Base-by-base conservation (phyloP, 768 basidiomycete species). In the Xanthoconium stramineum region DNA sequence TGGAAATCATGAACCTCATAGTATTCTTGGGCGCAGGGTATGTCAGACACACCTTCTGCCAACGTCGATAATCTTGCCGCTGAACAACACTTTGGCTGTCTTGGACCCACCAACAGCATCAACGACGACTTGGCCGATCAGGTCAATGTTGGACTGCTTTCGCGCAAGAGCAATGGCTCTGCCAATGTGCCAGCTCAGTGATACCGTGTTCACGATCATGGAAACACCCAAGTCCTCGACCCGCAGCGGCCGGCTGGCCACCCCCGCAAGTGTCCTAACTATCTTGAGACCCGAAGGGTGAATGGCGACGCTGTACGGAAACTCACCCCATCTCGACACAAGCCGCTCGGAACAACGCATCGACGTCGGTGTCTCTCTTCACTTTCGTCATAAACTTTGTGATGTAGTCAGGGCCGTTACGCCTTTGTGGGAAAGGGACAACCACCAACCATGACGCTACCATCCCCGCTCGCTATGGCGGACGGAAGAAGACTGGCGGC, bases 111-210 rank as follows among this genome's bases (percentile, higher is more conserved):
- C 74, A 17, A 76, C 72, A 11, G 74, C 62, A n/a, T 70, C 67
- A 30, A 75, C 72, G 50, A 75, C 56, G 45, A 69, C 67, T 13
- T 65, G 62, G 1, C 73, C 74, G 7, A 76, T 71, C 47, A 64
- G 63, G 53, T 73, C 73, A 43, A 81, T 67, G 53, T 75, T 71
- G 48, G 75, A 81, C 47, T 70, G 72, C 67, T 78, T 78, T 45
- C 81, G 74, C 54, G 80, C 78, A 5, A 79, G 74, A 7, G 79
- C 76, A 15, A 86, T 76, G 0, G 83, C 83, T 32, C 82, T 74
- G 10, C 86, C 86, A 20, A 87, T 77, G 45, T 81, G 71, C 85
- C 86, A 87, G 10, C 81, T 79, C 65, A 83, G 75, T 20, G 83
- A 85, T 12, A 83, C 75, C 29, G 80, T 82, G 42, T 78, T 80